Conservation (phyloP, 805 yeast species). For the Candida namnaoensis region DNA sequence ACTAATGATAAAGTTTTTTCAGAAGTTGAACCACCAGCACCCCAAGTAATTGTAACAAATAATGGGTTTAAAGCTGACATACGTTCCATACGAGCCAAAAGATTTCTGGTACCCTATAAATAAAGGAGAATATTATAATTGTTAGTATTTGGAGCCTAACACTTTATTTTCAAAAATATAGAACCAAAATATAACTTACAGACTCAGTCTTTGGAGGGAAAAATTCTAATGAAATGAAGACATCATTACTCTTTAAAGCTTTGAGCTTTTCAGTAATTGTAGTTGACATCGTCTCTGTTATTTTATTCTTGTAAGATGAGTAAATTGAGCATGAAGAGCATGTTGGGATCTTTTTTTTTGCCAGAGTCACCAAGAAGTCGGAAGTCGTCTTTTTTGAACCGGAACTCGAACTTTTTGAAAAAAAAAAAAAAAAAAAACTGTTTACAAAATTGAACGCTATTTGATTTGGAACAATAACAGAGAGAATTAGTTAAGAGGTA, state of each 20-base stretch:
- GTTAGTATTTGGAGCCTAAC: too few species aligned
- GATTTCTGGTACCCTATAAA: conserved; percentile 62
- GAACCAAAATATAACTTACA: conserved; percentile 16
- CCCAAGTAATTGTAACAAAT: conserved; percentile 95
- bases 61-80: conserved; percentile 84
- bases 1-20: conserved; percentile 83
- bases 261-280: conserved; percentile 38
- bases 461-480: too few species aligned
- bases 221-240: conserved; percentile 82
- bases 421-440: too few species aligned
- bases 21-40: conserved; percentile 95
- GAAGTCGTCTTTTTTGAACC: too few species aligned
- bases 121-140: conserved; percentile 2
- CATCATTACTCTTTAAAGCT: conserved; percentile 38
- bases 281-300: conserved; percentile 12
- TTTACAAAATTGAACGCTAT: too few species aligned
- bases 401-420: too few species aligned
- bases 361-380: too few species aligned
- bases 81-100: conserved; percentile 79
- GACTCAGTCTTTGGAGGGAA: conserved; percentile 95
- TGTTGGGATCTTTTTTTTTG: too few species aligned
- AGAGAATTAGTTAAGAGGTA: too few species aligned
- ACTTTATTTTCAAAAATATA: not conserved
- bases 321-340: too few species aligned
- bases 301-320: too few species aligned